phyloP scores from a whole-genome alignment of 345 rosid genomes.

The Gossypioides kirkii region DNA sequence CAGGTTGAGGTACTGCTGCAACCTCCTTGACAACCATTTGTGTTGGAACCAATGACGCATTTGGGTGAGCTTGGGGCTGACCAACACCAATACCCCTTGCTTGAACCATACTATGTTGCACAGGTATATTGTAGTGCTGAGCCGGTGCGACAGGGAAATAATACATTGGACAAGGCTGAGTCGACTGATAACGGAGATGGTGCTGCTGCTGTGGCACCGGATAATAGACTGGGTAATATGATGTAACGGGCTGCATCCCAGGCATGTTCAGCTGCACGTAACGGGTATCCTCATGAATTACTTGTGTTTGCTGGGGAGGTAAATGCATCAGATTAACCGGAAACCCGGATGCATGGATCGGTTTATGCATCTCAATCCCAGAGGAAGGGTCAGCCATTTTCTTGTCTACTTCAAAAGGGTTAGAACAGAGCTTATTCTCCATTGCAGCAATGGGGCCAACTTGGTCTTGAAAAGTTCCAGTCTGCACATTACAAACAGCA shows the following conservation, averaged over 20 bases:
- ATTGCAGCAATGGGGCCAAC: constrained; percentile 18
- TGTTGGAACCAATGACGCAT: constrained; percentile 20
- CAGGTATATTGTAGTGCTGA: constrained; percentile 27
- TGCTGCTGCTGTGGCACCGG: constrained; percentile 27
- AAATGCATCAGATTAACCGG: constrained; percentile 34
- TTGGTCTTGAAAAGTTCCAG: constrained; percentile 31
- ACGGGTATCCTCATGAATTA: constrained; percentile 33
- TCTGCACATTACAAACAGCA: constrained; percentile 17
- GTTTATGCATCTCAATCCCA: constrained; percentile 26
- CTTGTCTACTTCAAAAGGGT: constrained; percentile 23
- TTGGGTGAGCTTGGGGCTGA: constrained; percentile 31
- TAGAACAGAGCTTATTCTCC: constrained; percentile 29
- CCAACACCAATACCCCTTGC: constrained; percentile 13
- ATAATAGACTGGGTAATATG: constrained; percentile 38
- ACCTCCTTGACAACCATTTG: constrained; percentile 30
- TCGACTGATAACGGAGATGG: constrained; percentile 39
- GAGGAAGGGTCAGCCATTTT: constrained; percentile 21
- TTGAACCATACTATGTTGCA: constrained; percentile 29
- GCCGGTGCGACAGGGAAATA: constrained; percentile 36
- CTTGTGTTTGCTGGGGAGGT: constrained; percentile 38
- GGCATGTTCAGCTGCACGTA: constrained; percentile 33
- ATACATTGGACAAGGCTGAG: constrained; percentile 45
- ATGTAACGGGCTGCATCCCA: constrained; percentile 27
- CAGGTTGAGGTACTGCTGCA: constrained; percentile 20
- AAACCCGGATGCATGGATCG: constrained; percentile 39